Evolutionary conservation across 2,329 filamentous ascomycete species (phyloP), one percentile per base, ranked within the genome.

Genomic region (Diaporthe vaccinii): DNA sequence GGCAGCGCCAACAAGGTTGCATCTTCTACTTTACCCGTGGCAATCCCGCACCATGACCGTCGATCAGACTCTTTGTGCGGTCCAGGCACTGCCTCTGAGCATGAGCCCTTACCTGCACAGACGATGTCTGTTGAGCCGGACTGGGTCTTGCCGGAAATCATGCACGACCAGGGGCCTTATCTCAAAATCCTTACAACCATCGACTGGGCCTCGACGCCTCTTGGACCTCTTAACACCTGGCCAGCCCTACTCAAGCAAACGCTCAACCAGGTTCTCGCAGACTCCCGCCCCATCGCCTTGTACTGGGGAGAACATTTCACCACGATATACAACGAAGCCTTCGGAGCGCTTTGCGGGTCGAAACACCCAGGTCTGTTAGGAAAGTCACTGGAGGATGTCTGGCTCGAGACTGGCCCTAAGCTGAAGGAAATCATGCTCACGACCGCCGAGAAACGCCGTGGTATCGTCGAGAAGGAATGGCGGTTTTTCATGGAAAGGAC

Each of bases 311-410:
- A 74, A 17, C 51, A 92, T 46, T 86, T 91, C 62, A 87, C 91
- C 31, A 90, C 91, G 10, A 89, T 93, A 4, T 93, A 93, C 82
- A 93, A 93, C 77, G 91, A 93, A 80, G 89, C 91, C 0, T 93
- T 93, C 78, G 87, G 90, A 75, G 84, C 88, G 74, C 86, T 93
- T 25, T 91, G 91, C 68, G 92, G 91, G 17, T 87, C 91, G 73
- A 92, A 91, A 75, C 92, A 94, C 79, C 92, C 92, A 1, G 79
- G 79, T 2, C 82, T 93, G 15, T 89, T 94, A 82, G 93, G 93
- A 2, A 88, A 89, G 79, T 87, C 86, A 36, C 83, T 93, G 76
- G 85, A 86, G 36, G 86, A 91, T 53, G 89, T 90, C 5, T 94
- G 92, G 92, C 84, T 86, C 5, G 91, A 93, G 76, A 82, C 82